Base-by-base conservation (phyloP, 2,329 filamentous ascomycete species). In the Botrytis hyacinthi region DNA sequence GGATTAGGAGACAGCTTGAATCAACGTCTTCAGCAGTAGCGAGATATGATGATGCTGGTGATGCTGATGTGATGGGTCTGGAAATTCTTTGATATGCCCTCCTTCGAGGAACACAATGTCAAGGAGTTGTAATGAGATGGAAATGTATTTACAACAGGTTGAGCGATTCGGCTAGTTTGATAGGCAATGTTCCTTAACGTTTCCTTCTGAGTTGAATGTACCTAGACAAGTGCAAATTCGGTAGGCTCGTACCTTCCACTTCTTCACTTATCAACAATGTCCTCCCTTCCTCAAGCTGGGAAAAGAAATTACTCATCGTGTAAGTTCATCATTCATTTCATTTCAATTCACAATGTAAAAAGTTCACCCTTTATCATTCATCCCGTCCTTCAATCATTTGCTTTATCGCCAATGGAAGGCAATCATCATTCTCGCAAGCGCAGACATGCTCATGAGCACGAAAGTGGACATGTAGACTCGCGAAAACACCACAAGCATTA, bases 341-440 rank as follows among this genome's bases (percentile, higher is more conserved):
- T 42, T 57, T 42, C 18, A 26, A 6, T 42, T 22, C 26, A 32
- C 29, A 42, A 18, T 12, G 7, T 70, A 68, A 59, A 68, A 37
- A 71, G 20, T 61, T 61, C 68, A 63, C 32, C 16, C 59, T 70
- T 35, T 44, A 20, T 62, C 37, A 26, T 48, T 26, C 32, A 65
- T 51, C 16, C 9, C 14, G 20, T 12, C 9, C 35, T 20, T 54
- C 14, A 61, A 20, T 16, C 46, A 51, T 20, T 57, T n/a, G 6
- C 48, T 26, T 35, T 48, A 14, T 6, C 48, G 48, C 46, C 57
- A 68, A 65, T 74, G 61, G 61, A 73, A 12, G 35, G 35, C n/a
- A 35, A 72, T n/a, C 51, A 62, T 61, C 69, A 51, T n/a, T 68
- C 69, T n/a, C 60, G 59, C 54, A 74, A 72, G 69, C 73, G 40